Conservation (phyloP, 495 filamentous ascomycete species). For the Niebla homalea region DNA sequence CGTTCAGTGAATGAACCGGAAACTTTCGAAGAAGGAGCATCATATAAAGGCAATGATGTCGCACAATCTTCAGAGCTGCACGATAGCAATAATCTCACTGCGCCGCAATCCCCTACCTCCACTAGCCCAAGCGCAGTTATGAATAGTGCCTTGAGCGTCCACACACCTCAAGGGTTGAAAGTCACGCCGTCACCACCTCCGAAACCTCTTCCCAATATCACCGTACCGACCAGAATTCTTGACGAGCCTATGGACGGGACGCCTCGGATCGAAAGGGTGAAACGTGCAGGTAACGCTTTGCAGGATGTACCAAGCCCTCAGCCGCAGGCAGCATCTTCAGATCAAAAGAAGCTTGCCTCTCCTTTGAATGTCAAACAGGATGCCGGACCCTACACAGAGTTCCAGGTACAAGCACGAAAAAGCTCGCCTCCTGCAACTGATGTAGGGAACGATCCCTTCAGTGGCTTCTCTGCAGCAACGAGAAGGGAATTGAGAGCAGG, state of each 20-base stretch:
- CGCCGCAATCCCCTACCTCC: no score
- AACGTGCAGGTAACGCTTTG: conserved; percentile 35
- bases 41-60: no score
- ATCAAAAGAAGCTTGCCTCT: conserved; percentile 3
- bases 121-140: no score
- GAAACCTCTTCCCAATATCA: not conserved
- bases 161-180: not conserved
- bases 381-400: no score
- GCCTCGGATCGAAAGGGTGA: conserved; percentile 28
- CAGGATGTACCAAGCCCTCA: conserved; percentile 29
- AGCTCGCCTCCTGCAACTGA: not conserved
- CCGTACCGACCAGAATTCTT: not conserved
- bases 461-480: conserved; percentile 31
- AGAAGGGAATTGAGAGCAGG: conserved; percentile 32
- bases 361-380: conserved; percentile 1
- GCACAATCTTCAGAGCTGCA: no score
- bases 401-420: not conserved
- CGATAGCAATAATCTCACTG: no score
- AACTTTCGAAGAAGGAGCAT: no score
- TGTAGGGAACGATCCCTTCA: conserved; percentile 29
- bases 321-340: not conserved
- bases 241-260: conserved; percentile 16
- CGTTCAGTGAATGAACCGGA: not conserved
- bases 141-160: not conserved
- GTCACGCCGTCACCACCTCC: conserved; percentile 1